These are phyloP conservation scores for Penicillium salamii DNA, from an alignment of 495 filamentous ascomycete species.

Conservation along the genomic window DNA sequence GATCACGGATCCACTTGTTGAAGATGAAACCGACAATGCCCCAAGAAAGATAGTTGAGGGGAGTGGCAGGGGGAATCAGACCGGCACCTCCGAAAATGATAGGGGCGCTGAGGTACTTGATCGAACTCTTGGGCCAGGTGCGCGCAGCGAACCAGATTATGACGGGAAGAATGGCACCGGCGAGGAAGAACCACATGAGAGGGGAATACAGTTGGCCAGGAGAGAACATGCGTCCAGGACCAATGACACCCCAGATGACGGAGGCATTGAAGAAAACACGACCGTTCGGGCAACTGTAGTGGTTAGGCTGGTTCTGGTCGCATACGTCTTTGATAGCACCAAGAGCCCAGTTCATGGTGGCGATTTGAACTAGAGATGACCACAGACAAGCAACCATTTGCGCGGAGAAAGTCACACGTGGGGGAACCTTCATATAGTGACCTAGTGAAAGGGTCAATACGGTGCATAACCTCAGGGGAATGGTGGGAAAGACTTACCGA, in stretches of 20 bases:
- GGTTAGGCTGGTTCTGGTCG: conserved; percentile 42
- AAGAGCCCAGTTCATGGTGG: conserved; percentile 61
- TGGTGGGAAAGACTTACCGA: conserved; percentile 23
- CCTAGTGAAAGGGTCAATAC: conserved; percentile 23
- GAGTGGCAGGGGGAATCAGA: conserved; percentile 51
- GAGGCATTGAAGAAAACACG: conserved; percentile 59
- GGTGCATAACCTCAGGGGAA: background rate
- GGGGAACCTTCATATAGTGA: conserved; percentile 68
- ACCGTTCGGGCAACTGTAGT: conserved; percentile 60
- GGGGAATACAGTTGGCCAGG: conserved; percentile 43
- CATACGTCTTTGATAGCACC: conserved; percentile 54
- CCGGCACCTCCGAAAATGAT: conserved; percentile 47
- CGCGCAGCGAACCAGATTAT: conserved; percentile 46
- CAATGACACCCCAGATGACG: conserved; percentile 56
- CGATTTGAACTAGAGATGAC: conserved; percentile 58
- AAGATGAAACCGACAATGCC: conserved; percentile 65
- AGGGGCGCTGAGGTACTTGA: conserved; percentile 46
- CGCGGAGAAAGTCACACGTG: conserved; percentile 54
- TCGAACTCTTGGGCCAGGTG: conserved; percentile 35
- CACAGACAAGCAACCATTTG: conserved; percentile 56
- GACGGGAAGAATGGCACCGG: conserved; percentile 45
- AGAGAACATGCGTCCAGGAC: conserved; percentile 51
- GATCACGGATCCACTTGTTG: conserved; percentile 61
- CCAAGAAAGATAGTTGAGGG: conserved; percentile 58
- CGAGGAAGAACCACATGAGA: conserved; percentile 51